Evolutionary conservation across 78 protist genomes (phyloP).

Genomic region (Cyanophora paradoxa): DNA sequence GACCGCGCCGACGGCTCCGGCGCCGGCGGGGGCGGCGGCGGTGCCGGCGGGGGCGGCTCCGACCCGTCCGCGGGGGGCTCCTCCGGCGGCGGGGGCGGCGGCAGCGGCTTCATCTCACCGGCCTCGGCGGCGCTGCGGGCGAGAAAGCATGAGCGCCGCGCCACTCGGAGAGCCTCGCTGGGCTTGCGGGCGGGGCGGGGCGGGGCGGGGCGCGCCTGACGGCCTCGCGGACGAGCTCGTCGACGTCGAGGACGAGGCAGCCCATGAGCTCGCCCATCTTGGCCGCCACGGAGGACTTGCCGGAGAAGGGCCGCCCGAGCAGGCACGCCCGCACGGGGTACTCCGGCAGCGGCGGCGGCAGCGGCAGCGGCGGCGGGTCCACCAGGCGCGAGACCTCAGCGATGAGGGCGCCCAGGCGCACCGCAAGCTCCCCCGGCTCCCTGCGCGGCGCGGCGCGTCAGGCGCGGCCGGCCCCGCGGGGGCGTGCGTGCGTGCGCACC

Average conservation of each 20-base stretch:
- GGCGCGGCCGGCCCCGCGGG: too few species aligned
- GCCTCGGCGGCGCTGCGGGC: neutral
- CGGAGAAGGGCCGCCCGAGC: neutral
- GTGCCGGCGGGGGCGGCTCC: neutral
- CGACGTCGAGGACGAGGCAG: neutral
- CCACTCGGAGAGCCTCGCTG: neutral
- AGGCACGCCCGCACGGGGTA: neutral
- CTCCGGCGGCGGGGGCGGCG: neutral
- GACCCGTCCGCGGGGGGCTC: too few species aligned
- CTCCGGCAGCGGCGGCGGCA: neutral
- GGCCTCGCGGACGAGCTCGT: neutral
- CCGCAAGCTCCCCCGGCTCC: neutral
- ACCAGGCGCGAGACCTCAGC: neutral
- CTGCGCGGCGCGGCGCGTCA: neutral
- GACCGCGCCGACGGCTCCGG: neutral
- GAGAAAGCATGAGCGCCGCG: neutral
- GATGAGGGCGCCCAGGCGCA: neutral
- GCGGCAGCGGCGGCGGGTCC: conserved; percentile 6
- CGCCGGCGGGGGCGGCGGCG: neutral
- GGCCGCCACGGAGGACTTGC: neutral
- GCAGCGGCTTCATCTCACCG: neutral
- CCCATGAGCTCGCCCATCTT: neutral
- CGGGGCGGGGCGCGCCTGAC: too few species aligned
- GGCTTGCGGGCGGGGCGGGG: too few species aligned
- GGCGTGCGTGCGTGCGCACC: too few species aligned